phyloP scores from a whole-genome alignment of 2,329 filamentous ascomycete species.

The Diaporthe longicolla region DNA sequence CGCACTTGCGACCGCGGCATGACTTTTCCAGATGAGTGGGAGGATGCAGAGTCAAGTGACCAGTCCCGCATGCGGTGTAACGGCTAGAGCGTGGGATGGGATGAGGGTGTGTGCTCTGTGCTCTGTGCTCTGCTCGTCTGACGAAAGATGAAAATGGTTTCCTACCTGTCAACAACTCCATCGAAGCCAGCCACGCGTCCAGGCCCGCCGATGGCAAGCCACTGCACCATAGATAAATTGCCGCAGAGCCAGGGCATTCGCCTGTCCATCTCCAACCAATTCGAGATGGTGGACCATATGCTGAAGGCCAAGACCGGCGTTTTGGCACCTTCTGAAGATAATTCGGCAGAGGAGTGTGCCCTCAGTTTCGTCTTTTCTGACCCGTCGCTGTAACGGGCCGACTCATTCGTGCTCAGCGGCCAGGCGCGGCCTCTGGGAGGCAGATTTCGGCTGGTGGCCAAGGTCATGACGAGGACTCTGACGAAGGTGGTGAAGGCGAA shows the following conservation, averaged over 20 bases:
- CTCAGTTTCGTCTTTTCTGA: constrained; percentile 44
- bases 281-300: constrained; percentile 80
- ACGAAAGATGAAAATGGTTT: constrained; percentile 44
- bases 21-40: constrained; percentile 55
- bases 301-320: constrained; percentile 82
- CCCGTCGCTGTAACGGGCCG: constrained; percentile 46
- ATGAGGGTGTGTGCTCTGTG: not conserved
- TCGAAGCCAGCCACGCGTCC: constrained; percentile 81
- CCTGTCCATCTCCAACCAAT: constrained; percentile 78
- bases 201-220: constrained; percentile 79
- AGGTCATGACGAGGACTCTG: constrained; percentile 74
- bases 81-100: constrained; percentile 42
- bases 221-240: constrained; percentile 81
- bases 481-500: constrained; percentile 72
- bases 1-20: constrained; percentile 52
- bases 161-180: constrained; percentile 92
- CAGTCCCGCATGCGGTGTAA: constrained; percentile 60
- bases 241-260: constrained; percentile 95
- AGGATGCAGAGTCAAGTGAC: constrained; percentile 61
- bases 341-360: constrained; percentile 43
- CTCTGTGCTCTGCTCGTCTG: constrained; percentile 21
- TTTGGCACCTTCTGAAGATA: constrained; percentile 52
- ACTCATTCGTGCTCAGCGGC: constrained; percentile 46
- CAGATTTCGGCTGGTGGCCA: constrained; percentile 77
- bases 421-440: constrained; percentile 63